A percentile compares a stretch with the other conserved stretches of the same genome.
phyloP scores from a whole-genome alignment of 768 basidiomycete species.

The Mycena epipterygia region DNA sequence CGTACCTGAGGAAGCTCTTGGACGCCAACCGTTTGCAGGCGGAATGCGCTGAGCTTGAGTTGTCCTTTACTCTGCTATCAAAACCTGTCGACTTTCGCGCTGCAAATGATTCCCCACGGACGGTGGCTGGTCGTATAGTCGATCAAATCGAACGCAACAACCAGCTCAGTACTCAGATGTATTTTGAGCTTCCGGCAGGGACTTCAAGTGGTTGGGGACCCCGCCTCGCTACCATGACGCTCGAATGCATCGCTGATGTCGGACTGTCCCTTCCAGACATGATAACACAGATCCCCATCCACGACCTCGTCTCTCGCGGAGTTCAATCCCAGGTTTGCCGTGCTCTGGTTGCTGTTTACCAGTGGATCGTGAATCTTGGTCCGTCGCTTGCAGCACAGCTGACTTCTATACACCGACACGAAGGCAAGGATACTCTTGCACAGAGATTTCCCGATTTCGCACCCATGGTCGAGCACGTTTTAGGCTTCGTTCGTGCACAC shows the following conservation, averaged over 20 bases:
- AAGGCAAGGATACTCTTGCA: neutral
- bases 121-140: neutral
- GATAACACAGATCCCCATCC: neutral
- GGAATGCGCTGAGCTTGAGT: neutral
- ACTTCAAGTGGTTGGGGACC: neutral
- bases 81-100: neutral
- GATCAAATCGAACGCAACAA: constrained; percentile 7
- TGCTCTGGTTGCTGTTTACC: neutral
- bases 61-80: neutral
- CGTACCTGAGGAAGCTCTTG: neutral
- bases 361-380: constrained; percentile 6
- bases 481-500: neutral
- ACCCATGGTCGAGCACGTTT: neutral
- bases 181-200: neutral
- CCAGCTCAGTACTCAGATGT: constrained; percentile 17
- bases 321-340: constrained; percentile 9
- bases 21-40: neutral
- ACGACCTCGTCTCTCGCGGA: neutral
- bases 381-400: constrained; percentile 15
- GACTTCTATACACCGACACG: neutral
- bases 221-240: neutral
- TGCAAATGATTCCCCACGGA: neutral
- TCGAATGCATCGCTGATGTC: neutral
- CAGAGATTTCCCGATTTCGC: neutral
- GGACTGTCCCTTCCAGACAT: neutral